Base-by-base conservation (phyloP, 371 early-diverging fungal genomes). In the Zancudomyces culisetae region DNA sequence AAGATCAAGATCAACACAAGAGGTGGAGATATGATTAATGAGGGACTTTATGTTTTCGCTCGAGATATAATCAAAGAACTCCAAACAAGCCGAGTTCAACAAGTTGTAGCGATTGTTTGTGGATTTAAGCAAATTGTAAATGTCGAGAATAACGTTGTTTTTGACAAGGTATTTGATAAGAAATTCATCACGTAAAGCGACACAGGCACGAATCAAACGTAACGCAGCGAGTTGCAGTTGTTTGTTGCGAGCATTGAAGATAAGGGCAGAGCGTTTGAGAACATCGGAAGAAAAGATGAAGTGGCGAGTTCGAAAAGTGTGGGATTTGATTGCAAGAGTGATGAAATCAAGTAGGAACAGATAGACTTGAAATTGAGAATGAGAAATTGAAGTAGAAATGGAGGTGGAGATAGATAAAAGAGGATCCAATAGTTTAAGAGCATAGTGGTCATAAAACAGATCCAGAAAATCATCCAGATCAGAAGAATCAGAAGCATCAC, bases 71-170 rank as follows among this genome's bases (percentile, higher is more conserved):
- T 82, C 85, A 50, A 93, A 75, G 28, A 93, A 60, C 53, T 90
- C 90, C 41, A 89, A 69, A 54, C 83, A 88, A 0, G 90, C 86
- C 0, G 92, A 90, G 58, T 87, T 85, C 41, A 89, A 49, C 43
- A 90, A 58, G 54, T 90, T 90, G 59, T 87, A 75, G 35, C 70
- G 69, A 45, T 77, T 75, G 30, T 78, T 68, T 1, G 81, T 80
- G 20, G 74, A 72, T 43, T 75, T 46, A 23, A 85, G 67, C n/a
- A 77, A 62, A 4, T 70, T 69, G 45, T 88, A 65, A 19, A 85
- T 71, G 2, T 79, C 74, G 29, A 74, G 78, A 47, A 90, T 71
- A 22, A 87, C 61, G 41, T 79, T 74, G 42, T 77, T 72, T 39
- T 78, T 70, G 30, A 85, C 60, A 40, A 87, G 51, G 49, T 80